phyloP scores from a whole-genome alignment of 129 eudicot genomes.

The Tagetes erecta region DNA sequence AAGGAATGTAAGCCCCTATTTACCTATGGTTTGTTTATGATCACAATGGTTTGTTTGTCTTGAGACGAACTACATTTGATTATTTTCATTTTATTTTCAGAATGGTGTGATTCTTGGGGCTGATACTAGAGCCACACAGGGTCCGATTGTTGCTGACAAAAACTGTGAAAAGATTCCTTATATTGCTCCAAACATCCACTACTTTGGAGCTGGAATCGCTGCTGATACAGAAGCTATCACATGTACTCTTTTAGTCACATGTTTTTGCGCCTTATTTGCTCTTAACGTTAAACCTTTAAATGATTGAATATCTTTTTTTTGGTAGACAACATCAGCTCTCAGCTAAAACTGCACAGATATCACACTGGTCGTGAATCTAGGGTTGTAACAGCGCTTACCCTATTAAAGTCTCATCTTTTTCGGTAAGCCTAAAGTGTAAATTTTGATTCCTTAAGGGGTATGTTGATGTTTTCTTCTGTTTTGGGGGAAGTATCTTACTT shows the following conservation, averaged over 20 bases:
- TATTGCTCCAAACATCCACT: slow-evolving; percentile 93
- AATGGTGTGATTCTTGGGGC: slow-evolving; percentile 98
- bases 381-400: slow-evolving; percentile 92
- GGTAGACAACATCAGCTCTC: slow-evolving; percentile 85
- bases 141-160: slow-evolving; percentile 97
- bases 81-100: slow-evolving; percentile 41
- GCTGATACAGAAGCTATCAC: slow-evolving; percentile 98
- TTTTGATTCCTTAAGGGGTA: background rate
- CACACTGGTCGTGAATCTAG: slow-evolving; percentile 95
- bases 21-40: too few relatives aligned
- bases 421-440: slow-evolving; percentile 42
- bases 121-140: slow-evolving; percentile 96
- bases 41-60: background rate
- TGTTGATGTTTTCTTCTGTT: background rate
- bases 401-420: slow-evolving; percentile 87
- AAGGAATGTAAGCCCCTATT: too few relatives aligned
- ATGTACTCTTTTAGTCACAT: slow-evolving; percentile 43
- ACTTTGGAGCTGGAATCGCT: slow-evolving; percentile 99
- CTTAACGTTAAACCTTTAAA: background rate
- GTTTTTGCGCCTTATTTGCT: background rate
- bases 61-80: slow-evolving; percentile 8
- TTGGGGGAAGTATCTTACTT: slow-evolving; percentile 11
- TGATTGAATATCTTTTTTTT: slow-evolving; percentile 5
- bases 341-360: slow-evolving; percentile 81
- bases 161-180: slow-evolving; percentile 97